phyloP scores from a whole-genome alignment of 176 grass and related monocot species.

The Luzula sylvatica region DNA sequence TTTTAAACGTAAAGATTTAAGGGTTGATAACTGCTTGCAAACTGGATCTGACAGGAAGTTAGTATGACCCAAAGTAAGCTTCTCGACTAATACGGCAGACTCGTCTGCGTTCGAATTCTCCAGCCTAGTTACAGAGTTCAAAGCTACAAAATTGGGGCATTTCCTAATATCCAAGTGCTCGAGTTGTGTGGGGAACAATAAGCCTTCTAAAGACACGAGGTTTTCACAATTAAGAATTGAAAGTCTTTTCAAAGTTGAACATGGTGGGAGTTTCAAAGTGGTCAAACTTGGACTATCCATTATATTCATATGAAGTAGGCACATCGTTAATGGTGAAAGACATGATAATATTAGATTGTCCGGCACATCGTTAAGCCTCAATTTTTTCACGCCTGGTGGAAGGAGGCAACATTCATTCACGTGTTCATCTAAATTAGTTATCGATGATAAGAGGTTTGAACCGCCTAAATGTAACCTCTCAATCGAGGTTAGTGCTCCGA shows the following conservation, averaged over 20 bases:
- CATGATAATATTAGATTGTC: not conserved
- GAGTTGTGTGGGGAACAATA: not conserved
- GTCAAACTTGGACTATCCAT: not conserved
- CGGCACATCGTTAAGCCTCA: not conserved
- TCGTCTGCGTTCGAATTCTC: not conserved
- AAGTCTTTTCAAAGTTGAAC: not conserved
- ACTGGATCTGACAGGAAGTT: conserved; percentile 1
- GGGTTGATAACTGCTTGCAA: conserved; percentile 16
- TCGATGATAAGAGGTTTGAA: conserved; percentile 16
- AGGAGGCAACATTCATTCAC: conserved; percentile 6
- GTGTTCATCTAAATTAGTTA: not conserved
- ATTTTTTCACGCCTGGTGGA: conserved; percentile 9
- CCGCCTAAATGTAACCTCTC: conserved; percentile 4
- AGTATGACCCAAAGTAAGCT: rapidly evolving
- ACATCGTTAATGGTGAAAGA: not conserved
- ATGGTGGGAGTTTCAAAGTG: not conserved
- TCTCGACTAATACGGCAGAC: not conserved
- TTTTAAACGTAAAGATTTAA: not conserved
- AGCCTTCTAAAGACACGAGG: not conserved
- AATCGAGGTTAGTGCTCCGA: not conserved
- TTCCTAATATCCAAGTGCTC: rapidly evolving
- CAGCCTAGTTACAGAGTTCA: not conserved
- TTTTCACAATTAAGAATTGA: rapidly evolving
- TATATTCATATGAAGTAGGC: not conserved
- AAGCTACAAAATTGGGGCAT: not conserved